Base-by-base conservation (phyloP, 306 rosid genomes). In the Oxytropis ochrocephala region DNA sequence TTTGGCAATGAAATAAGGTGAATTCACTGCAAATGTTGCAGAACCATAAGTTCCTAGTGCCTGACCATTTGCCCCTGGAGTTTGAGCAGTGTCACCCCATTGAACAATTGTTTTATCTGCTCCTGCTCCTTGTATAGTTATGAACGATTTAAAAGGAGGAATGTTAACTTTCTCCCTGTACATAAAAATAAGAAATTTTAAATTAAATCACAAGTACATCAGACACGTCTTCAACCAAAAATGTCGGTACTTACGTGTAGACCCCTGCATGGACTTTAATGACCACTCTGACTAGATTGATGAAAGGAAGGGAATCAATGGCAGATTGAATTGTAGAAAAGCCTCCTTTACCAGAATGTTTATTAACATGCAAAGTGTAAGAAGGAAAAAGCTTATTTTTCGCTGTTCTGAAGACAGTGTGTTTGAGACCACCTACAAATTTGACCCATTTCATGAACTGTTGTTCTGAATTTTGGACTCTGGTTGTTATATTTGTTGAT, bases 71-170 rank as follows among this genome's bases (percentile, higher is more conserved):
- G 87, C 76, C 6, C 86, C 95, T 2, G 70, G 95, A 21, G 95
- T 91, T 80, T 87, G 74, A 68, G 99, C 99, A 4, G 96, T 95
- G 87, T 95, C 99, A 65, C 99, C 99, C 97, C 97, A 95, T 77
- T 95, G 95, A 75, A 95, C 91, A 2, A 95, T 89, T 8, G 99
- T 95, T 8, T 79, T 87, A 21, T 89, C 99, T 35, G 99, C 96
- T 0, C 99, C 99, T 50, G 88, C 96, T 82, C 99, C 99, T 83
- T 95, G 72, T 72, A 95, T 84, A 35, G 95, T 91, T 85, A 95
- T 87, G 85, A 70, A 95, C 1, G 96, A 87, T 80, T 95, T 95
- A 3, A 91, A 72, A 27, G 85, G 83, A 0, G 96, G 96, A 58
- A 91, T 86, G 67, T 36, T 84, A 12, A 95, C 99, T 79, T 95